Conservation (phyloP, 129 eudicot species). For the Glebionis coronaria region DNA sequence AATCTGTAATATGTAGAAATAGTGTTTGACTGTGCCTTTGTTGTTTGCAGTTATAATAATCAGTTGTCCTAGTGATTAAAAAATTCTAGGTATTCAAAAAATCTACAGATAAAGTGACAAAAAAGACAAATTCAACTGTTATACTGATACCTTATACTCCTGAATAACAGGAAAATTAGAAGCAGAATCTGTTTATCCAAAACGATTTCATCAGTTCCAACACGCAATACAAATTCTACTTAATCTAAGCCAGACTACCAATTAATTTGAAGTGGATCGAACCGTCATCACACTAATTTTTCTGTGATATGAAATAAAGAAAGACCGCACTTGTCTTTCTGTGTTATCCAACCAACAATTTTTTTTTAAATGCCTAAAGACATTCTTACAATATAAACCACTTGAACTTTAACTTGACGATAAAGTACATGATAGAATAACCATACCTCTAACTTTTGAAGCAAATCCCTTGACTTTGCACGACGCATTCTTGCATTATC, state of each 20-base stretch:
- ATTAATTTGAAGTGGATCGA: background rate
- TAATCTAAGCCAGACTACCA: slow-evolving; percentile 2
- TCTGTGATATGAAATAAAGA: background rate
- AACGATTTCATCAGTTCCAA: background rate
- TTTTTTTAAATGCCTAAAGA: no score
- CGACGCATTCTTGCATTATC: slow-evolving; percentile 88
- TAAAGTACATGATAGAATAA: background rate
- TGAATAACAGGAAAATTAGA: background rate
- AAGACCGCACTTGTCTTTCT: background rate
- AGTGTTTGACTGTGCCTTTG: background rate
- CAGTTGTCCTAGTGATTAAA: background rate
- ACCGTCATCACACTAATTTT: background rate
- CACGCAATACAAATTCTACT: no score
- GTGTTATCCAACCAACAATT: background rate
- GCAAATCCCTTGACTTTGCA: slow-evolving; percentile 67
- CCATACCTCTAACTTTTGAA: slow-evolving; percentile 73
- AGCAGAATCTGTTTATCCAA: background rate
- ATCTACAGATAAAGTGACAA: no score
- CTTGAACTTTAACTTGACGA: no score
- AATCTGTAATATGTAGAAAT: background rate
- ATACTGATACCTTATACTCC: background rate
- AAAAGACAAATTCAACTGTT: background rate
- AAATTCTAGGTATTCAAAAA: background rate
- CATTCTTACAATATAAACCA: background rate
- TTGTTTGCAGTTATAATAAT: slow-evolving; percentile 1